Percentiles rank a stretch among this genome's conserved stretches.
Conservation (phyloP, 768 basidiomycete genomes). For the Cyclocybe cylindracea region DNA sequence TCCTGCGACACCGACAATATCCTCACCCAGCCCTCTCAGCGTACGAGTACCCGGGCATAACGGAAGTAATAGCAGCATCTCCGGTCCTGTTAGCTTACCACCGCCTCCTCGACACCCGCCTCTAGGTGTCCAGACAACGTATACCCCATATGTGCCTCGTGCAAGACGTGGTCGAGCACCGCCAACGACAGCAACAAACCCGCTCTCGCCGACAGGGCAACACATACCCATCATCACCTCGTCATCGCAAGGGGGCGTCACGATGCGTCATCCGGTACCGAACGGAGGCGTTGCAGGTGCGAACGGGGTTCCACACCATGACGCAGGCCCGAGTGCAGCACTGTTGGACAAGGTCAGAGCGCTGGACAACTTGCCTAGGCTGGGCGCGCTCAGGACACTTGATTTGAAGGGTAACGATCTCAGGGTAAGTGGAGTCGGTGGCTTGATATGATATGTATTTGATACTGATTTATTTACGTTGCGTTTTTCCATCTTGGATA, state of each 20-base stretch:
- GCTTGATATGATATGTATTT: background rate
- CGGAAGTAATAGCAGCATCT: too few species aligned
- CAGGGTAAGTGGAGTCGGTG: slow-evolving; percentile 54
- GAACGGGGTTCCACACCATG: slow-evolving; percentile 27
- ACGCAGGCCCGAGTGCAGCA: slow-evolving; percentile 67
- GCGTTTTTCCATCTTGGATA: slow-evolving; percentile 20
- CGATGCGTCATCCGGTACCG: slow-evolving; percentile 40
- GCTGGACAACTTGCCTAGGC: slow-evolving; percentile 81
- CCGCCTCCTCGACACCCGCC: slow-evolving; percentile 48
- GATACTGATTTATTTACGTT: slow-evolving; percentile 18
- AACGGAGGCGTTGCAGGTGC: slow-evolving; percentile 19
- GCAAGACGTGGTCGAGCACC: slow-evolving; percentile 46
- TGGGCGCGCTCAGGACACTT: slow-evolving; percentile 85
- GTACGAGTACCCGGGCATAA: too few species aligned
- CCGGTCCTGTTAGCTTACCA: slow-evolving; percentile 22
- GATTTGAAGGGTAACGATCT: slow-evolving; percentile 94
- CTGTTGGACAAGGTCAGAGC: slow-evolving; percentile 87
- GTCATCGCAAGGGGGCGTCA: slow-evolving; percentile 54
- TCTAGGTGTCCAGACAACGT: slow-evolving; percentile 64
- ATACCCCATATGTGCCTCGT: slow-evolving; percentile 82
- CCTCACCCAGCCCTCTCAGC: slow-evolving; percentile 20
- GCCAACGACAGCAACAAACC: slow-evolving; percentile 41
- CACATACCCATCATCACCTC: slow-evolving; percentile 71
- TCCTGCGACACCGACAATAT: slow-evolving; percentile 29
- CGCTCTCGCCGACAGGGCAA: slow-evolving; percentile 43